Evolutionary conservation across 495 filamentous ascomycete species (phyloP).

Genomic region (Aspergillus affinis): DNA sequence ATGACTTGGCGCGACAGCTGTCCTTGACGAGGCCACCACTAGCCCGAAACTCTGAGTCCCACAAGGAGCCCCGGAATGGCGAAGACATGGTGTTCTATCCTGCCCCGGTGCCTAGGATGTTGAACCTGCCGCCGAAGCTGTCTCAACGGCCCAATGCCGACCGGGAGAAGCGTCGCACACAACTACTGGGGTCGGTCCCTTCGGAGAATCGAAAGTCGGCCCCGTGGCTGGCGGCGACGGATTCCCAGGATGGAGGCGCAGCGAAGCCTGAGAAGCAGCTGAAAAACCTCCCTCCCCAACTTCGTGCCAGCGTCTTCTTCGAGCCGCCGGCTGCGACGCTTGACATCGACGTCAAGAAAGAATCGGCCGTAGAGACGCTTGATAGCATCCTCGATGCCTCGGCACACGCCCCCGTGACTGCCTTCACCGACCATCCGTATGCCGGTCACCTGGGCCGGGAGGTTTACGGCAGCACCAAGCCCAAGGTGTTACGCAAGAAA

Average conservation of each 20-base stretch:
- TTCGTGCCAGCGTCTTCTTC: slow-evolving; percentile 89
- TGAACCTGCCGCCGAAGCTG: slow-evolving; percentile 86
- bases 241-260: slow-evolving; percentile 19
- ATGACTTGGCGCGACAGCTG: slow-evolving; percentile 32
- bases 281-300: slow-evolving; percentile 72
- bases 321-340: slow-evolving; percentile 63
- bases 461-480: slow-evolving; percentile 54
- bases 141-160: slow-evolving; percentile 67
- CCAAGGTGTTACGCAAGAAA: slow-evolving; percentile 27
- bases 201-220: slow-evolving; percentile 48
- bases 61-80: slow-evolving; percentile 61
- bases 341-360: slow-evolving; percentile 68
- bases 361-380: slow-evolving; percentile 83
- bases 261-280: slow-evolving; percentile 35
- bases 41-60: slow-evolving; percentile 55
- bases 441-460: slow-evolving; percentile 69
- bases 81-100: slow-evolving; percentile 93
- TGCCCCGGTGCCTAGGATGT: slow-evolving; percentile 87
- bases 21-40: slow-evolving; percentile 42
- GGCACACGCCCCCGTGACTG: slow-evolving; percentile 83
- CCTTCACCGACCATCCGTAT: slow-evolving; percentile 91
- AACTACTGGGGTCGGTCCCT: slow-evolving; percentile 53
- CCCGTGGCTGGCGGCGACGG: slow-evolving; percentile 31
- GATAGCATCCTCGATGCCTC: slow-evolving; percentile 97
- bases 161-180: slow-evolving; percentile 68